Base-by-base conservation (phyloP, 1,139 yeast genomes). In the Pneumocystis murina region DNA sequence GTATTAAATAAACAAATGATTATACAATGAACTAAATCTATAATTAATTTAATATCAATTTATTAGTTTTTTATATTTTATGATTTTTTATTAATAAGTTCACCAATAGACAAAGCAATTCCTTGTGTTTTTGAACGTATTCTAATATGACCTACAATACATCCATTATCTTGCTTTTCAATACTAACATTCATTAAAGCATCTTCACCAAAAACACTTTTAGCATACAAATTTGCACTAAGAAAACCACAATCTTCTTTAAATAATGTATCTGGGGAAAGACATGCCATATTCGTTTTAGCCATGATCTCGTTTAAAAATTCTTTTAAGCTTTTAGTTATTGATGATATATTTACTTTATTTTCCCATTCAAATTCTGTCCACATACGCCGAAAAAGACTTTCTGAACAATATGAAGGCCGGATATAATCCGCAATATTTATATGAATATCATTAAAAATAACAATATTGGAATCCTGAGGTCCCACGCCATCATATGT, bases 291-390 rank as follows among this genome's bases (percentile, higher is more conserved):
- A 75, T 92, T 91, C 12, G 98, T 92, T 62, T 90, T 92, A 67
- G 80, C 79, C 77, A 89, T 79, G 71, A 94, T 78, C 71, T 82
- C 85, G 66, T 85, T 86, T 74, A 94, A 79, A 76, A 89, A 94
- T 62, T 83, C 88, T 72, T 85, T 86, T 72, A 94, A 80, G 59
- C 82, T 76, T 59, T 38, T 48, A 20, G 73, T 72, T 64, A 79
- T 80, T 2, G 95, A 84, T 70, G 87, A 85, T 73, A 94, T 87
- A 67, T 92, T 87, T 72, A 94, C 92, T 78, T 94, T 94, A 78
- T 94, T 94, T 76, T 94, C 99, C 99, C 99, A 94, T 77, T 94
- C 99, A 74, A 94, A 94, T 75, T 91, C 97, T 74, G 90, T 88
- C 99, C 99, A 94, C 97, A 91, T 91, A 71, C 85, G 83, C 72